Evolutionary conservation across 2,329 filamentous ascomycete species (phyloP), one percentile per base, ranked within the genome.

Genomic region (Emmonsiellopsis sp.): DNA sequence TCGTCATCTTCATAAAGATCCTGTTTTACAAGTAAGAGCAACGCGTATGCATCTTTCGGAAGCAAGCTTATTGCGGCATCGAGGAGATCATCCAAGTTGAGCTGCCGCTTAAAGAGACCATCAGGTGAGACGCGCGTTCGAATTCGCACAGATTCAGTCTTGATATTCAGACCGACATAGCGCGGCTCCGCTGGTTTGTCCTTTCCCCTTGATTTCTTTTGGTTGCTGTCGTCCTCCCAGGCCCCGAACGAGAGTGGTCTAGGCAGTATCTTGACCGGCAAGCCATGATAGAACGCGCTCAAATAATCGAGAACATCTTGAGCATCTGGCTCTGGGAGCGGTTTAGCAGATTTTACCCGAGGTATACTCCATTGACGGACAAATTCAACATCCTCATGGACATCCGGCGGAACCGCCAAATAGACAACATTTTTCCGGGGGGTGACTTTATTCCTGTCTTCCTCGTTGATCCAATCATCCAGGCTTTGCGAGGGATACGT

Each of bases 1-100:
- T 85, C 79, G 0, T 84, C 80, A 49, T 77, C 76, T 59, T 86
- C 82, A 61, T 82, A 86, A 11, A 86, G 66, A 61, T 87, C 84
- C n/a, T 84, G 78, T 35, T 82, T 69, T 0, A 79, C 68, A 0
- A 86, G 61, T 37, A 87, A 63, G 0, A 83, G 61, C 1, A 85
- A 62, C 0, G 82, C 74, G 55, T 83, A 82, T 0, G 82, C 83
- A 59, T 86, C 78, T 0, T 59, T 50, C 0, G 82, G 82, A 0
- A 86, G 65, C 13, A 79, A 71, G 1, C 66, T 67, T 1, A 81
- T 74, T 0, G 79, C 73, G 0, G 72, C 76, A 58, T 86, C 82
- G 0, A 86, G 70, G 1, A 86, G 68, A 59, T 86, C 83, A 44
- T 79, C 69, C 0, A 86, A 71, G 52, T 84, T 81, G 2, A 86